These are phyloP conservation scores for Aspergillus sp. DNA, from an alignment of 2,329 filamentous ascomycete genomes.

Conservation along the genomic window DNA sequence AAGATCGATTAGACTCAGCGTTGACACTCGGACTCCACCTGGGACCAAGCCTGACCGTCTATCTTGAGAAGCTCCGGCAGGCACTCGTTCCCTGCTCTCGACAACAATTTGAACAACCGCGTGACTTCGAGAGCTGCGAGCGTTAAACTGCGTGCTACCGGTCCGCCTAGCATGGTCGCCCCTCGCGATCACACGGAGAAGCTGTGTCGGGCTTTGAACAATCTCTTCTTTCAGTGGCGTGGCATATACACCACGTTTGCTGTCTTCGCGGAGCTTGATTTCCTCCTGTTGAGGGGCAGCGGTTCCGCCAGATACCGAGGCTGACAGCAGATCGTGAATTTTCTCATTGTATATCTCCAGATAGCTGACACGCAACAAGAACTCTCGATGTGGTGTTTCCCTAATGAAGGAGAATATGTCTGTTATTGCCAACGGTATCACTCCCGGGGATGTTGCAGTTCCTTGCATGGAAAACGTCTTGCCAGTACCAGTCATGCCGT, in stretches of 20 bases:
- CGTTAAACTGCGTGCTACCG: conserved; percentile 95
- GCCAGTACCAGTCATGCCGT: conserved; percentile 97
- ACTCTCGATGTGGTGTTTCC: conserved; percentile 92
- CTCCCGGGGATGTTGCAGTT: conserved; percentile 89
- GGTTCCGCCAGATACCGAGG: conserved; percentile 61
- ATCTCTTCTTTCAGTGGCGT: conserved; percentile 97
- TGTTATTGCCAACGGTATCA: conserved; percentile 95
- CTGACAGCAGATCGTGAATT: conserved; percentile 88
- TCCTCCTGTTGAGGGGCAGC: conserved; percentile 73
- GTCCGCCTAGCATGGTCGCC: conserved; percentile 89
- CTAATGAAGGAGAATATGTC: conserved; percentile 99
- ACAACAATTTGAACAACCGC: conserved; percentile 98
- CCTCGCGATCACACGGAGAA: conserved; percentile 89
- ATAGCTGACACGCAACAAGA: conserved; percentile 93
- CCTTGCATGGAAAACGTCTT: conserved; percentile 99
- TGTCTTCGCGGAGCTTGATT: conserved; percentile 95
- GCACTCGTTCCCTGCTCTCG: conserved; percentile 85
- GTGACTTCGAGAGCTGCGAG: conserved; percentile 94
- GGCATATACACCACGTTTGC: conserved; percentile 93
- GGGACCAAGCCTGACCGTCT: conserved; percentile 73
- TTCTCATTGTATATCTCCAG: conserved; percentile 98
- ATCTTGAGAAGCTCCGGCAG: conserved; percentile 56
- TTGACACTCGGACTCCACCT: conserved; percentile 92
- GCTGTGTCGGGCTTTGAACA: conserved; percentile 93
- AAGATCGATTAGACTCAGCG: conserved; percentile 90